Conservation (phyloP, 2,329 filamentous ascomycete genomes). For the Fusarium globosum region DNA sequence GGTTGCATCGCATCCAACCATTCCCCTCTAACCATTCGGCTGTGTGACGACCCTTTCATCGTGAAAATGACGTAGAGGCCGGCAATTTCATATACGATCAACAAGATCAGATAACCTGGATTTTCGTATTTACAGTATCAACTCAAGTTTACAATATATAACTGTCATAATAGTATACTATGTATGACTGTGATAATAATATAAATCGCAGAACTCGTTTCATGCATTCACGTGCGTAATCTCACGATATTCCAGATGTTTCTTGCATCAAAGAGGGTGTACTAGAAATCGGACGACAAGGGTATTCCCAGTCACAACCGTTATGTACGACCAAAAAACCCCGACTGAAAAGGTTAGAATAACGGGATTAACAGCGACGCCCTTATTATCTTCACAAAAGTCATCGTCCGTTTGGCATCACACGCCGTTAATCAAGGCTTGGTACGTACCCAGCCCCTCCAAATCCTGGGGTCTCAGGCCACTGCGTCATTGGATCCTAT, state of each 20-base stretch:
- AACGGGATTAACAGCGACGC: neutral
- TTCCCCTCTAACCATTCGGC: neutral
- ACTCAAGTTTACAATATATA: no score
- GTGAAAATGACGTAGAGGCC: conserved; percentile 32
- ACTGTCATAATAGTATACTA: no score
- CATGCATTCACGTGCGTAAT: neutral
- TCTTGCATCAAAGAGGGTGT: neutral
- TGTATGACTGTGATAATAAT: no score
- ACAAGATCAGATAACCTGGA: neutral
- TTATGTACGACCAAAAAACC: neutral
- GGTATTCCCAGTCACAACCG: conserved; percentile 18
- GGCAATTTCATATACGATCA: neutral
- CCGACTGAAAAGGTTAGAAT: conserved; percentile 4
- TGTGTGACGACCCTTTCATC: conserved; percentile 3
- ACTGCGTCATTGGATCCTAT: conserved; percentile 42
- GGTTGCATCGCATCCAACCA: conserved; percentile 20
- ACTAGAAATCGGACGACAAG: conserved; percentile 8
- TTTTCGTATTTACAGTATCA: neutral
- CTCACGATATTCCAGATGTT: neutral
- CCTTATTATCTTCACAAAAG: neutral
- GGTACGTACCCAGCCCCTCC: conserved; percentile 35
- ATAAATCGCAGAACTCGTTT: neutral
- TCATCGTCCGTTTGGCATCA: neutral
- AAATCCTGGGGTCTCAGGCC: conserved; percentile 34
- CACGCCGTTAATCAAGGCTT: neutral